These are phyloP conservation scores for Fusarium veterinarium DNA, from an alignment of 2,329 filamentous ascomycete species.

Conservation along the genomic window DNA sequence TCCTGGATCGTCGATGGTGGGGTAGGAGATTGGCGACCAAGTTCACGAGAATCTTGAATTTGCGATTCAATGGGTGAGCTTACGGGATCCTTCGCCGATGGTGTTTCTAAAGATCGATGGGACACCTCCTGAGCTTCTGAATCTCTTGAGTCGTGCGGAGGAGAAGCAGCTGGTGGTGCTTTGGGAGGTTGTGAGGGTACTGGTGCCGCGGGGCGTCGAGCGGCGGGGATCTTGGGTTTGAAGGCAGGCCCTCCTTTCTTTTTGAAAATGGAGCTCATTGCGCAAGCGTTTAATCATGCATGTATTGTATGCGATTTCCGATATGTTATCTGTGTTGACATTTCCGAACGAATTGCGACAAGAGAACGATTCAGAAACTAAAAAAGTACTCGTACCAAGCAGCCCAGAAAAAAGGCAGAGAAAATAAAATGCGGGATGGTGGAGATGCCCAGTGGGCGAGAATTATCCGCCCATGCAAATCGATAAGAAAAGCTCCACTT, in stretches of 20 bases:
- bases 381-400: constrained; percentile 38
- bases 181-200: constrained; percentile 42
- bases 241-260: constrained; percentile 72
- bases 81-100: not conserved
- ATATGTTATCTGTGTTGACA: constrained; percentile 30
- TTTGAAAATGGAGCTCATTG: constrained; percentile 76
- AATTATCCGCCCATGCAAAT: constrained; percentile 50
- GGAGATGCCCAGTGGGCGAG: constrained; percentile 39
- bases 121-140: constrained; percentile 14
- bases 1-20: constrained; percentile 38
- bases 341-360: constrained; percentile 18
- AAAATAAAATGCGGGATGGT: constrained; percentile 50
- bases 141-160: constrained; percentile 25
- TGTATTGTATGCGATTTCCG: constrained; percentile 18
- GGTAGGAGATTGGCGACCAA: constrained; percentile 37
- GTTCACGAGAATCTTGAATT: constrained; percentile 19
- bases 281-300: constrained; percentile 42
- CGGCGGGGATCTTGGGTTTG: constrained; percentile 74
- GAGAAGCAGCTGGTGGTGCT: constrained; percentile 23
- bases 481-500: constrained; percentile 47
- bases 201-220: constrained; percentile 61
- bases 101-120: constrained; percentile 4
- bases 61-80: constrained; percentile 7
- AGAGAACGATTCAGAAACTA: constrained; percentile 10
- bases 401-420: constrained; percentile 43